These are phyloP conservation scores for Barnettozyma sp. DNA, from an alignment of 805 yeast genomes.

Conservation along the genomic window DNA sequence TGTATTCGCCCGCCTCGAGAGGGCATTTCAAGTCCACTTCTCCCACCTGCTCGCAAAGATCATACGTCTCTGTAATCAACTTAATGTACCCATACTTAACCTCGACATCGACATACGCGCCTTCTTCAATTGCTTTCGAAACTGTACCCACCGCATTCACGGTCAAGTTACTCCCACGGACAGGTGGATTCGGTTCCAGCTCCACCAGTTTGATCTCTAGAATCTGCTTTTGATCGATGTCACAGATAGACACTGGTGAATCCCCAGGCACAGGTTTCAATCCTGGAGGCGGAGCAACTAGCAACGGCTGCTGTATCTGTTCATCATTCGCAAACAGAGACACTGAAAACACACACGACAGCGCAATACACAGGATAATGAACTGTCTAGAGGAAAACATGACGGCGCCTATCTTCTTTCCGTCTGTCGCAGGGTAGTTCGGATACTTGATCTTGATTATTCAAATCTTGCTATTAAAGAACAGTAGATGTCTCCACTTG, in stretches of 20 bases:
- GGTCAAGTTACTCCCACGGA: conserved; percentile 75
- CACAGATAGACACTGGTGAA: conserved; percentile 80
- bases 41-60: conserved; percentile 79
- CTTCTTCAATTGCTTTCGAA: conserved; percentile 53
- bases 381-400: conserved; percentile 1
- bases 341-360: conserved; percentile 4
- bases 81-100: conserved; percentile 90
- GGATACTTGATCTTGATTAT: too few relatives aligned
- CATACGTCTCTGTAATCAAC: conserved; percentile 82
- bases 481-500: too few relatives aligned
- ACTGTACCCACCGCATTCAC: conserved; percentile 69
- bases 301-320: conserved; percentile 16
- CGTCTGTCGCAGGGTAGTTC: too few relatives aligned
- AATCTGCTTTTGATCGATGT: conserved; percentile 53
- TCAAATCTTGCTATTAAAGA: too few relatives aligned
- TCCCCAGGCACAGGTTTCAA: conserved; percentile 81
- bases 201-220: conserved; percentile 53
- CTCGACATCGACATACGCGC: conserved; percentile 91
- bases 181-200: conserved; percentile 83
- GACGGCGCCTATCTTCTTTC: too few relatives aligned
- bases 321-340: conserved; percentile 18
- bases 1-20: conserved; percentile 58
- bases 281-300: conserved; percentile 27
- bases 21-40: conserved; percentile 88
- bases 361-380: not conserved